Evolutionary conservation across 306 rosid species (phyloP).

Genomic region (Pterocarpus santalinus): DNA sequence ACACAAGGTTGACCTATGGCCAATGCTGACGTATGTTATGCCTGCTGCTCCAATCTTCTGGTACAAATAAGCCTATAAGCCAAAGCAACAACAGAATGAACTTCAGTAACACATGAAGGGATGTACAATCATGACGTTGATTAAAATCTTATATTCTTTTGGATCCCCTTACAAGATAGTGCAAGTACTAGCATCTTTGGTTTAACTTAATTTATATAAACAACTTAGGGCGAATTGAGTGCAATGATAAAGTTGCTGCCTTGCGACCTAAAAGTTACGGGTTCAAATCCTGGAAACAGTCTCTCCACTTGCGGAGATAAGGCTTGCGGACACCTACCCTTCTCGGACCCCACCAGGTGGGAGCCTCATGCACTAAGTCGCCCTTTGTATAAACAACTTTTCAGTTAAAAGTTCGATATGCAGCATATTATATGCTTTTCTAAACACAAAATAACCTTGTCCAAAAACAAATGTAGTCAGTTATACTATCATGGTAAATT

Average conservation of each 20-base stretch:
- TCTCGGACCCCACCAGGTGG: too few relatives aligned
- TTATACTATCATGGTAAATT: neutral
- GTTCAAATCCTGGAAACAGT: too few relatives aligned
- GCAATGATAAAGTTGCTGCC: too few relatives aligned
- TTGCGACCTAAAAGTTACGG: too few relatives aligned
- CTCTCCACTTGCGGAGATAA: too few relatives aligned
- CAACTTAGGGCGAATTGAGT: too few relatives aligned
- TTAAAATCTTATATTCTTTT: neutral
- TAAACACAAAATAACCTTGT: neutral
- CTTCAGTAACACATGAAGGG: slow-evolving; percentile 13
- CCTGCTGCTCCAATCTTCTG: slow-evolving; percentile 72
- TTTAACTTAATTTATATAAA: neutral
- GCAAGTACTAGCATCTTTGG: neutral
- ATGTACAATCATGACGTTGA: slow-evolving; percentile 4
- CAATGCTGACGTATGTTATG: slow-evolving; percentile 85
- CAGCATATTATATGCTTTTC: neutral
- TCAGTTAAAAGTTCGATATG: neutral
- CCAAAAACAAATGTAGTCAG: neutral
- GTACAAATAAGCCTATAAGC: slow-evolving; percentile 79
- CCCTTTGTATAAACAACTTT: too few relatives aligned
- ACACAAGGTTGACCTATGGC: slow-evolving; percentile 77
- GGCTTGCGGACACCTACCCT: too few relatives aligned
- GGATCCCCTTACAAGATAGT: neutral
- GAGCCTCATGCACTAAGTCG: too few relatives aligned
- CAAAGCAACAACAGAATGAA: slow-evolving; percentile 42